phyloP scores from a whole-genome alignment of 352 stramenopile species.

The Phytopythium litorale region DNA sequence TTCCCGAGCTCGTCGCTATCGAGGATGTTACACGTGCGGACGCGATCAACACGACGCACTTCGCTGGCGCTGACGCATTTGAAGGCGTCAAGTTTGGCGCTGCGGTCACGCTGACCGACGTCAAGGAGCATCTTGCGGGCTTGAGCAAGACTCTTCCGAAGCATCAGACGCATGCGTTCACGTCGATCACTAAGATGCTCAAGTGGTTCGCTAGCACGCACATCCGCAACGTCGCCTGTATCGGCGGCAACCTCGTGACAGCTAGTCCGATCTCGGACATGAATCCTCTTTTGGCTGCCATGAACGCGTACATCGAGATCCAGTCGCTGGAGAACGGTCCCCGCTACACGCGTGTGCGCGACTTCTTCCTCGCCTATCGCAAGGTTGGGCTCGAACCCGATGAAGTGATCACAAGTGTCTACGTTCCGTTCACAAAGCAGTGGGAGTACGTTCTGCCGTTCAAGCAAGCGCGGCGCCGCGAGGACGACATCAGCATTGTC shows the following conservation, averaged over 20 bases:
- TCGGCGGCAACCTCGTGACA: conserved; percentile 96
- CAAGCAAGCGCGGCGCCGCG: conserved; percentile 93
- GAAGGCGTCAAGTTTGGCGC: conserved; percentile 78
- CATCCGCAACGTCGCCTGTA: conserved; percentile 95
- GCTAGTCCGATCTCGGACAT: conserved; percentile 97
- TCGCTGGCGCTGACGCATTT: conserved; percentile 35
- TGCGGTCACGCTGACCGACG: conserved; percentile 65
- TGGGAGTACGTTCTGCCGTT: conserved; percentile 95
- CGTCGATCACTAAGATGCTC: conserved; percentile 86
- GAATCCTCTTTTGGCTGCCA: conserved; percentile 93
- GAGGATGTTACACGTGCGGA: conserved; percentile 30
- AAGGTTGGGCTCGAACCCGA: conserved; percentile 86
- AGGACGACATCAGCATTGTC: conserved; percentile 98
- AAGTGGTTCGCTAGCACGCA: conserved; percentile 97
- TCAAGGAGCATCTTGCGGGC: conserved; percentile 57
- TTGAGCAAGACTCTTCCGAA: conserved; percentile 27
- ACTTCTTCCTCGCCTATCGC: conserved; percentile 96
- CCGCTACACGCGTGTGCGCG: conserved; percentile 64
- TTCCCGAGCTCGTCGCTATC: conserved; percentile 58
- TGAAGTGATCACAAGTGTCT: conserved; percentile 92
- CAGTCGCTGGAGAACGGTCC: conserved; percentile 21
- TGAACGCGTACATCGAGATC: conserved; percentile 76
- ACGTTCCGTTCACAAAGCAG: conserved; percentile 81
- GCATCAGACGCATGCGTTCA: conserved; percentile 48
- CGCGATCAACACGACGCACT: conserved; percentile 45